Evolutionary conservation across 805 yeast genomes (phyloP).

Genomic region (Wickerhamomyces ciferrii): DNA sequence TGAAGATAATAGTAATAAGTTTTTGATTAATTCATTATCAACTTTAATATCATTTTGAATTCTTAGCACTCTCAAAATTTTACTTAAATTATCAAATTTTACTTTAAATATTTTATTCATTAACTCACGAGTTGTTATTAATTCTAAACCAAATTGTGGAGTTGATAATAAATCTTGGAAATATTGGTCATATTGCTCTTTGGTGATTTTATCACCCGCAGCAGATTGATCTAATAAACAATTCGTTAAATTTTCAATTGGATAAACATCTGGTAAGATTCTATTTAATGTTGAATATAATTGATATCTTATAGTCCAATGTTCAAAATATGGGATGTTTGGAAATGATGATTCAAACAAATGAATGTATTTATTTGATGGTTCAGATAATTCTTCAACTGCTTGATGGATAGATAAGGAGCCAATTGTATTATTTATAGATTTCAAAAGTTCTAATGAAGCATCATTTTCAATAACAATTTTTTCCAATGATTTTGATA

Average conservation of each 20-base stretch:
- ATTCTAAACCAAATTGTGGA: background rate
- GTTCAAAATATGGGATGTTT: slow-evolving; percentile 8
- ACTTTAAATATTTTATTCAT: slow-evolving; percentile 1
- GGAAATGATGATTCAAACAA: slow-evolving; percentile 13
- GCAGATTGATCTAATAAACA: slow-evolving; percentile 9
- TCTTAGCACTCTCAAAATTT: slow-evolving; percentile 4
- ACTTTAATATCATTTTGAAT: background rate
- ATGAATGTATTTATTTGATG: background rate
- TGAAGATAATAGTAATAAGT: background rate
- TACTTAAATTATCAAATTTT: slow-evolving; percentile 7
- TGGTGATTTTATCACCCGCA: slow-evolving; percentile 12
- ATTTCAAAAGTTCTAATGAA: slow-evolving; percentile 3
- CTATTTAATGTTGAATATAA: slow-evolving; percentile 7
- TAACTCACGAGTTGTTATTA: background rate
- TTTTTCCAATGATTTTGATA: background rate
- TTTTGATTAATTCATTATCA: background rate
- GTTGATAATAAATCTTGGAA: slow-evolving; percentile 1
- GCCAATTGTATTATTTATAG: slow-evolving; percentile 3
- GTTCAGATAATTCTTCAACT: background rate
- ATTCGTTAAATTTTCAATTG: slow-evolving; percentile 3
- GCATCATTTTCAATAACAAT: slow-evolving; percentile 3
- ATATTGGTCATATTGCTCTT: slow-evolving; percentile 5
- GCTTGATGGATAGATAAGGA: slow-evolving; percentile 2
- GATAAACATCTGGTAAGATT: slow-evolving; percentile 6
- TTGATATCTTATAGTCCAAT: slow-evolving; percentile 12